Evolutionary conservation across 176 grass and related monocot species (phyloP).

Genomic region (Bothriochloa decipiens): DNA sequence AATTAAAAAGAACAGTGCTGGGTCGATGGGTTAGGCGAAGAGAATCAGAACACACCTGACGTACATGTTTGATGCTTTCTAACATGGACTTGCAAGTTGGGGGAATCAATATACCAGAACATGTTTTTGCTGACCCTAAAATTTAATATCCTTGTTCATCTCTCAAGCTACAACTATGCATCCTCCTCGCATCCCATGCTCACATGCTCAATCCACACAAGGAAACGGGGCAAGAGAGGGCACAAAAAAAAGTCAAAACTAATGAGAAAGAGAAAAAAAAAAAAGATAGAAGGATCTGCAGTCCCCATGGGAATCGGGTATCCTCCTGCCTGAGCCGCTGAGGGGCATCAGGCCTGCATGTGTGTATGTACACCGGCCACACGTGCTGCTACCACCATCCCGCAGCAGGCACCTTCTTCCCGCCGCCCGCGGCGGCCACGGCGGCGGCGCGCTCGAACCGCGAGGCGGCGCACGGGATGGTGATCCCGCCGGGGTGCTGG

Average conservation of each 20-base stretch:
- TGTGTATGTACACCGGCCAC: slow-evolving; percentile 42
- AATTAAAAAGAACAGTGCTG: not conserved
- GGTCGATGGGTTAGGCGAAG: not conserved
- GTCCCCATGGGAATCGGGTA: slow-evolving; percentile 1
- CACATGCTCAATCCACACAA: slow-evolving; percentile 11
- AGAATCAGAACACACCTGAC: slow-evolving; percentile 5
- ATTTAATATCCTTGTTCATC: not conserved
- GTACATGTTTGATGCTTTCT: slow-evolving; percentile 4
- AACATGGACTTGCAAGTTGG: slow-evolving; percentile 7
- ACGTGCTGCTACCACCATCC: slow-evolving; percentile 51
- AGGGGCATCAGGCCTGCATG: not conserved
- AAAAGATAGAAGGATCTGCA: not conserved
- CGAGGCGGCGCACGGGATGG: slow-evolving; percentile 78
- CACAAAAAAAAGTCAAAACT: slow-evolving; percentile 6
- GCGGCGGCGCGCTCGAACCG: slow-evolving; percentile 73
- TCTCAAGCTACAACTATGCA: not conserved
- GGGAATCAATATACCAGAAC: not conserved
- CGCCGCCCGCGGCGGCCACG: slow-evolving; percentile 44
- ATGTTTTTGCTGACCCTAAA: slow-evolving; percentile 16
- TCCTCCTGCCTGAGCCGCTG: not conserved
- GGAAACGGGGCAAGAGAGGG: not conserved
- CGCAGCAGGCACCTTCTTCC: slow-evolving; percentile 40
- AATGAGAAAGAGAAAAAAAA: not conserved
- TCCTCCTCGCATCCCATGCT: slow-evolving; percentile 26
- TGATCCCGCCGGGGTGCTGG: slow-evolving; percentile 90